Conservation (phyloP, 2,329 filamentous ascomycete species). For the Didymella sp. region DNA sequence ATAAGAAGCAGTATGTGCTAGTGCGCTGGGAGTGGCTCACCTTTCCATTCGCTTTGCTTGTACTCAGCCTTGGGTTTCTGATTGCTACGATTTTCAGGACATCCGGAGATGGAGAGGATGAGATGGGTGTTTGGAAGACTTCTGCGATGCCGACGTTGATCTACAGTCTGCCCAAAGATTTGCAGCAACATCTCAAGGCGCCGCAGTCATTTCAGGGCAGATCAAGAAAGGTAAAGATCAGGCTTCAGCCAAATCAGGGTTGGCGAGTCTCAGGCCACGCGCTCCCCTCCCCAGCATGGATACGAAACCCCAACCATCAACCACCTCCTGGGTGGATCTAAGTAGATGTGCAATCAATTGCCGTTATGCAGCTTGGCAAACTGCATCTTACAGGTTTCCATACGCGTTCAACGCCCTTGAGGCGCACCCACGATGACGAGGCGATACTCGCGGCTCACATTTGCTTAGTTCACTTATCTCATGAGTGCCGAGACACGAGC, state of each 20-base stretch:
- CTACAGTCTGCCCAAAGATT: slow-evolving; percentile 28
- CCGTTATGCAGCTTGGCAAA: too few relatives aligned
- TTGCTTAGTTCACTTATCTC: too few relatives aligned
- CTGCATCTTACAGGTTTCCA: too few relatives aligned
- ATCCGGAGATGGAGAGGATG: slow-evolving; percentile 11
- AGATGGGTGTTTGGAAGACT: slow-evolving; percentile 38
- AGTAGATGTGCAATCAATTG: too few relatives aligned
- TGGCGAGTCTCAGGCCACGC: slow-evolving; percentile 25
- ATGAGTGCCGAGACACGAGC: too few relatives aligned
- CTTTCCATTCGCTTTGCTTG: slow-evolving; percentile 35
- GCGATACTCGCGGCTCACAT: too few relatives aligned
- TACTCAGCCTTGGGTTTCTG: slow-evolving; percentile 33
- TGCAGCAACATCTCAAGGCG: too few relatives aligned
- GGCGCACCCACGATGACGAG: too few relatives aligned
- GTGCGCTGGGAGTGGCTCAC: slow-evolving; percentile 43
- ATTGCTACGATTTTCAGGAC: slow-evolving; percentile 36
- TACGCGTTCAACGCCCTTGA: too few relatives aligned
- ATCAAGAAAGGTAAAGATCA: slow-evolving; percentile 19
- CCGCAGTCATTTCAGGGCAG: too few relatives aligned
- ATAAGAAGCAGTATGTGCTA: slow-evolving; percentile 12
- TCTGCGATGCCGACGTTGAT: slow-evolving; percentile 35
- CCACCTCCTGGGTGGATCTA: slow-evolving; percentile 20
- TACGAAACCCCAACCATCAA: background rate
- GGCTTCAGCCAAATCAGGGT: slow-evolving; percentile 17
- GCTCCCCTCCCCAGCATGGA: background rate